Conservation (phyloP, 106 monocot genomes). For the Dendrobium nobile region DNA sequence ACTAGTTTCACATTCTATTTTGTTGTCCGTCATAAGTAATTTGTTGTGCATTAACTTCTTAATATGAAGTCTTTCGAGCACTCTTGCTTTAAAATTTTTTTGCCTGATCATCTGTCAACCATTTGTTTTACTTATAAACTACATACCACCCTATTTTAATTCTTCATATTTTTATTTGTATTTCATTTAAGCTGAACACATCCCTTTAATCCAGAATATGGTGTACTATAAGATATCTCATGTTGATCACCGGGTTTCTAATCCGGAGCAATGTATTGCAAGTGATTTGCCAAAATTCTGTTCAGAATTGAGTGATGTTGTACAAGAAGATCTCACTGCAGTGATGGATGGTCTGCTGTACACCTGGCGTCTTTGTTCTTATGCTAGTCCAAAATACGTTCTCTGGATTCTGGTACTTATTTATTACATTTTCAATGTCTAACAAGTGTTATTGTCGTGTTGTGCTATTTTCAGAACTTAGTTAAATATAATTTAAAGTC, state of each 20-base stretch:
- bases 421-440: neutral
- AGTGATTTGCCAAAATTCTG: conserved; percentile 94
- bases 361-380: conserved; percentile 98
- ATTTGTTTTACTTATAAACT: neutral
- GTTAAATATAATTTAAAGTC: neutral
- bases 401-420: conserved; percentile 89
- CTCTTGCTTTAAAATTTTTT: neutral
- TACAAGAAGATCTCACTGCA: conserved; percentile 90
- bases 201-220: conserved; percentile 71
- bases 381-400: conserved; percentile 99
- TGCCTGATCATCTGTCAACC: neutral
- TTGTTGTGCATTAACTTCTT: neutral
- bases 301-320: conserved; percentile 93
- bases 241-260: conserved; percentile 77
- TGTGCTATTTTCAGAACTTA: neutral
- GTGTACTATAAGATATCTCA: conserved; percentile 97
- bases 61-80: neutral
- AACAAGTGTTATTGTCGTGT: neutral
- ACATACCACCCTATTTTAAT: neutral
- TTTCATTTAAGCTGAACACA: neutral
- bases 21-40: neutral
- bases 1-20: neutral
- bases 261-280: conserved; percentile 92
- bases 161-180: neutral
- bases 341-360: conserved; percentile 87